These are phyloP conservation scores for Cryptococcus hybrid DNA, from an alignment of 1,284 basidiomycete genomes.

Conservation along the genomic window DNA sequence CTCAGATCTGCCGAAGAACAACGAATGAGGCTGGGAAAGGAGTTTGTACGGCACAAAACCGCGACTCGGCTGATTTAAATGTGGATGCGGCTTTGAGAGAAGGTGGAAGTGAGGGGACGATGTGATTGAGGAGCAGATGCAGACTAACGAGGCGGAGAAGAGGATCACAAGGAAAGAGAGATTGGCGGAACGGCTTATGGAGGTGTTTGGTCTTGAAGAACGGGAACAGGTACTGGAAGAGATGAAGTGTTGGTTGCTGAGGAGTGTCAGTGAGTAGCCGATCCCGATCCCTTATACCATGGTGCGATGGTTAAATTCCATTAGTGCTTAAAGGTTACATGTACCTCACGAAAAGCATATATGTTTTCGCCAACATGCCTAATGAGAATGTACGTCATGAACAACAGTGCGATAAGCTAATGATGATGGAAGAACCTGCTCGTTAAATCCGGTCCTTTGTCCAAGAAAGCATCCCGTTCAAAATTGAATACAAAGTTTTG, in stretches of 20 bases:
- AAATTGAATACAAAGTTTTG: conserved; percentile 89
- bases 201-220: conserved; percentile 75
- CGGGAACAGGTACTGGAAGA: conserved; percentile 84
- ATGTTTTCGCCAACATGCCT: conserved; percentile 96
- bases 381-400: conserved; percentile 65
- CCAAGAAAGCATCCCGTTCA: conserved; percentile 78
- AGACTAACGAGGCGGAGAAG: conserved; percentile 22
- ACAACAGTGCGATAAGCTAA: not conserved
- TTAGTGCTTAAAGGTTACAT: conserved; percentile 93
- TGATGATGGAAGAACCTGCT: conserved; percentile 65
- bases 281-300: not conserved
- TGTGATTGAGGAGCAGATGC: conserved; percentile 20
- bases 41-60: not conserved
- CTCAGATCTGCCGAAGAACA: conserved; percentile 13
- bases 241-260: conserved; percentile 83
- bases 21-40: not conserved
- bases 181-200: conserved; percentile 76
- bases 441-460: conserved; percentile 78
- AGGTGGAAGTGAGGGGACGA: conserved; percentile 16
- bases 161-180: conserved; percentile 64
- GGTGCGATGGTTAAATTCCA: too few relatives aligned
- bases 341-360: conserved; percentile 88
- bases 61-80: conserved; percentile 15
- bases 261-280: conserved; percentile 69
- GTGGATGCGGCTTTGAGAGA: conserved; percentile 28